Base-by-base conservation (phyloP, 495 filamentous ascomycete genomes). In the Neohortaea acidophila region DNA sequence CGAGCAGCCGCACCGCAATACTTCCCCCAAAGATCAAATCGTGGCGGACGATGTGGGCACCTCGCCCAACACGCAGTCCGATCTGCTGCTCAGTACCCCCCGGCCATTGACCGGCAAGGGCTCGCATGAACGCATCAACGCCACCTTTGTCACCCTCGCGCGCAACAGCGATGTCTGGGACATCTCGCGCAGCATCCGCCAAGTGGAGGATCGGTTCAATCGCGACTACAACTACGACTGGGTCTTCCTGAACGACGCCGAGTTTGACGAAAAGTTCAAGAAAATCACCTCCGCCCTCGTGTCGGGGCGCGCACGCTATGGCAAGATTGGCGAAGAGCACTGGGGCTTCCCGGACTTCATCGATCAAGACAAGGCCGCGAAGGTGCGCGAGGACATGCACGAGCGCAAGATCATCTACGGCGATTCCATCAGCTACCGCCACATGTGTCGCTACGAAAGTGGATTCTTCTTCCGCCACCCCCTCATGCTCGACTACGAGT, bases 191-290 rank as follows among this genome's bases (percentile, higher is more conserved):
- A 91, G 84, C 6, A 97, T 97, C 53, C 83, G 89, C 17, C 77
- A 87, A 47, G 75, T 97, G 23, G 89, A 97, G 61, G 89, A 97
- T 56, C 79, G 89, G 47, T 96, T 97, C 74, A 97, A 97, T 61
- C 72, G 75, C 48, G 78, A 84, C 35, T 96, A 79, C 59, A 77
- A 94, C 64, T 97, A 97, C 59, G 89, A 96, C 54, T 97, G 89
- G 89, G 91, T 97, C 20, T 97, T 97, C 65, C 59, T 97, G 46
- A 97, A 97, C 58, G 89, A 97, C 55, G 71, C 84, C 54, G 79
- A 83, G 1, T 97, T 97, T 51, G 81, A 93, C 49, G 77, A 81
- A 1, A 71, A 73, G 9, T 97, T 97, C 65, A 96, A 83, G 61
- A 85, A 81, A 52, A 70, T 97, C 39, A 97, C 89, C 12, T 75